phyloP scores from a whole-genome alignment of 106 monocot species.

The Posidonia australis region DNA sequence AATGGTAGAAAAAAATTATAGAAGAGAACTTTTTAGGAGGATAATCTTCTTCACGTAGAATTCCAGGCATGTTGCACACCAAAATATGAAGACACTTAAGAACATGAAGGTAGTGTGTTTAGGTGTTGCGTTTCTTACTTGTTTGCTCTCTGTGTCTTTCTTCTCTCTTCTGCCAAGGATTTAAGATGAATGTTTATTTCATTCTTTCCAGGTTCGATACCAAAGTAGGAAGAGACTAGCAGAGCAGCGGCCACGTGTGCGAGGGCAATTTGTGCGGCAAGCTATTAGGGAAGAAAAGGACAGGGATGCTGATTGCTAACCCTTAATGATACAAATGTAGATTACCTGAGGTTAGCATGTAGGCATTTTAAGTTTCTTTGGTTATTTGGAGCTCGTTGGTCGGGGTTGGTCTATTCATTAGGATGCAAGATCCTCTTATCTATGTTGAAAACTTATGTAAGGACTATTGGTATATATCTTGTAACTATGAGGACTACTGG shows the following conservation, averaged over 20 bases:
- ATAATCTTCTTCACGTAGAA: too few relatives aligned
- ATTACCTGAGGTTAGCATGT: not conserved
- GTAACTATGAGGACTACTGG: too few relatives aligned
- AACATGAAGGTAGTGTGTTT: too few relatives aligned
- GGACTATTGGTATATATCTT: not conserved
- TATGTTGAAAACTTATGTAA: not conserved
- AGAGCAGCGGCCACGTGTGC: conserved; percentile 77
- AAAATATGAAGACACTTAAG: too few relatives aligned
- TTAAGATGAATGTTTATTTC: not conserved
- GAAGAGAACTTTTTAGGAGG: too few relatives aligned
- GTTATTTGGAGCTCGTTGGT: not conserved
- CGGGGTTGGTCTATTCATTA: not conserved
- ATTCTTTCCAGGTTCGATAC: conserved; percentile 75
- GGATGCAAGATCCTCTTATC: not conserved
- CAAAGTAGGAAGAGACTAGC: conserved; percentile 82
- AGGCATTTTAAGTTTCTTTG: not conserved
- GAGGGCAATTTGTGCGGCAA: conserved; percentile 76
- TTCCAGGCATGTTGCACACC: too few relatives aligned
- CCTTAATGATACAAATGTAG: not conserved
- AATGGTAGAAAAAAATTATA: too few relatives aligned
- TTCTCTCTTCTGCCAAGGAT: too few relatives aligned
- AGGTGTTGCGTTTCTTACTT: too few relatives aligned
- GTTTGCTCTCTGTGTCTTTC: too few relatives aligned
- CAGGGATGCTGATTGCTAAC: conserved; percentile 24
- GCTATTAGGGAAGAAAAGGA: conserved; percentile 7